Evolutionary conservation across 2,329 filamentous ascomycete genomes (phyloP).

Genomic region (Orbilia ellipsospora): DNA sequence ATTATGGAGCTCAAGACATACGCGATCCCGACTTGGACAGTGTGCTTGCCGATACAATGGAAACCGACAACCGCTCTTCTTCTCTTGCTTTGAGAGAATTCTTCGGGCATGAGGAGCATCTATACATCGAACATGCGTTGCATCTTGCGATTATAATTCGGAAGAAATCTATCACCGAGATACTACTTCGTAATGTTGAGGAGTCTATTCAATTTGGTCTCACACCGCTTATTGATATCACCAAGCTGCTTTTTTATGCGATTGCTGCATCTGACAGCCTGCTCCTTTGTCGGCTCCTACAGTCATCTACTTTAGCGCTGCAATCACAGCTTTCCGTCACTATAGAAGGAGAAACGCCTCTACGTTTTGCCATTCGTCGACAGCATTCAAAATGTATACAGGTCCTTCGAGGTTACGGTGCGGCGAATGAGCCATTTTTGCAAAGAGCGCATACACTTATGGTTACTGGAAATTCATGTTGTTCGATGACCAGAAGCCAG

Average conservation of each 20-base stretch:
- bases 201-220: not conserved
- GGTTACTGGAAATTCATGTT: not conserved
- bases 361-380: not conserved
- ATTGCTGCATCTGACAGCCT: not conserved
- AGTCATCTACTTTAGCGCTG: not conserved
- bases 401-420: not conserved
- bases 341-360: not conserved
- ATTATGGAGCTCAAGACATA: slow-evolving; percentile 6
- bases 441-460: not conserved
- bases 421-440: not conserved
- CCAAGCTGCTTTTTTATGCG: not conserved
- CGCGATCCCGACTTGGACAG: not conserved
- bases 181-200: slow-evolving; percentile 1
- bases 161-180: slow-evolving; percentile 8
- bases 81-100: not conserved
- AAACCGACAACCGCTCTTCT: not conserved
- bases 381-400: not conserved
- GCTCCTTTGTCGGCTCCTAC: not conserved
- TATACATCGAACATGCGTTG: not conserved
- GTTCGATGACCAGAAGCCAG: not conserved
- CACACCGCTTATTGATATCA: not conserved
- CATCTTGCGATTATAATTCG: slow-evolving; percentile 16
- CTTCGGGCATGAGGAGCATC: not conserved
- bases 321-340: not conserved
- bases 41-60: not conserved